Conservation (phyloP, 208 protist genomes). For the Trypanosoma vivax region DNA sequence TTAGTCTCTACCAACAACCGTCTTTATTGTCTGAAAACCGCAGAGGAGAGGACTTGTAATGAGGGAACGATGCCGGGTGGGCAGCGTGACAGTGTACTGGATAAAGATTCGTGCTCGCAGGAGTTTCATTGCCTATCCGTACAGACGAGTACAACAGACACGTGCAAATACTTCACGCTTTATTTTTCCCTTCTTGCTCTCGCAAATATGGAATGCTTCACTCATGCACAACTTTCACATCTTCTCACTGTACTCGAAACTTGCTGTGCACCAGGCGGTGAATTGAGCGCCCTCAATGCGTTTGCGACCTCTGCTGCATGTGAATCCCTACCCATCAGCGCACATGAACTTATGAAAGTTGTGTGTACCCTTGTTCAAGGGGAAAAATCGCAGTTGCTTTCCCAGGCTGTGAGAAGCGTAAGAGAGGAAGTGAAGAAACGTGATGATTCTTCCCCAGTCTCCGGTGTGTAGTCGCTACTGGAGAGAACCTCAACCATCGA, state of each 20-base stretch:
- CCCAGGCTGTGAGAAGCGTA: too few relatives aligned
- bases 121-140: conserved; percentile 15
- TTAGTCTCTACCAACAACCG: not conserved
- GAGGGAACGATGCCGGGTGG: not conserved
- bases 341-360: conserved; percentile 9
- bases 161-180: conserved; percentile 5
- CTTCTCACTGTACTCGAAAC: conserved; percentile 3
- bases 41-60: not conserved
- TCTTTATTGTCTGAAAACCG: not conserved
- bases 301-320: conserved; percentile 1
- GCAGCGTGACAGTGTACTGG: not conserved
- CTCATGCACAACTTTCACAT: not conserved
- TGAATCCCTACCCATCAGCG: not conserved
- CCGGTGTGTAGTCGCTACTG: too few relatives aligned
- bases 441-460: too few relatives aligned
- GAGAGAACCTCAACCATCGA: too few relatives aligned
- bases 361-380: not conserved
- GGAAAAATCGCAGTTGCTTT: too few relatives aligned
- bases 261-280: not conserved
- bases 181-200: conserved; percentile 15
- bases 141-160: not conserved
- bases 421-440: too few relatives aligned
- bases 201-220: conserved; percentile 11
- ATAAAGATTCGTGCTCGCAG: not conserved
- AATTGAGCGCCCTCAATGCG: not conserved